Evolutionary conservation across 2,329 filamentous ascomycete species (phyloP), one percentile per base, ranked within the genome.

Genomic region (Graphilbum sp.): DNA sequence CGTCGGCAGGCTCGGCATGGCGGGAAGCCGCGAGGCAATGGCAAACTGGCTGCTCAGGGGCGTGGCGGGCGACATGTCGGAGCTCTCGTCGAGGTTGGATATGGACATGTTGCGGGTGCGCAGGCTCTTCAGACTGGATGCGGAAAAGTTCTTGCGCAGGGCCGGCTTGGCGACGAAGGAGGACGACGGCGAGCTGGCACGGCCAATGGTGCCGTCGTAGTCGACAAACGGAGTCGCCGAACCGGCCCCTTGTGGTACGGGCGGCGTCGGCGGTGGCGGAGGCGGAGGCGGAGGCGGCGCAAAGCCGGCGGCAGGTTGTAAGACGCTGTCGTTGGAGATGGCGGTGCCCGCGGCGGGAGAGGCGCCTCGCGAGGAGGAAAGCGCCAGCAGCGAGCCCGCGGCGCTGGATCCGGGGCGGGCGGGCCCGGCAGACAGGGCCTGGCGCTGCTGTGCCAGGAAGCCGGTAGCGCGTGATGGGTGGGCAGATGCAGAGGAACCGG

Each of bases 51-150:
- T 75, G 51, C 72, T 85, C 42, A 79, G 66, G 1, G 86, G 83
- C 0, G 85, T 93, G 21, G 68, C 71, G 5, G 81, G 77, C 1
- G 83, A 86, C 35, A 70, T 63, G 35, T 84, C 79, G 2, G 70
- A 72, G 4, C 64, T 64, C 41, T 76, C 72, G 18, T 78, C 73
- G 2, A 69, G 49, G 41, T 73, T 66, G 0, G 72, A 69, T 10
- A 75, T 48, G 0, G 84, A 86, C 49, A 87, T 63, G 44, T 84
- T 86, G 36, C 84, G 75, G 41, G 73, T 71, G 52, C 79, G 82
- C 46, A 86, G 61, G 45, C 80, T 83, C 46, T 71, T 72, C 35
- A 83, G 54, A 47, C 78, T 83, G 1, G 75, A 75, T 0, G 77
- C 76, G 0, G 79, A 82, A 45, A 76, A 75, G 44, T 79, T 80